Conservation (phyloP, 2,329 filamentous ascomycete species). For the Zymoseptoria passerinii region DNA sequence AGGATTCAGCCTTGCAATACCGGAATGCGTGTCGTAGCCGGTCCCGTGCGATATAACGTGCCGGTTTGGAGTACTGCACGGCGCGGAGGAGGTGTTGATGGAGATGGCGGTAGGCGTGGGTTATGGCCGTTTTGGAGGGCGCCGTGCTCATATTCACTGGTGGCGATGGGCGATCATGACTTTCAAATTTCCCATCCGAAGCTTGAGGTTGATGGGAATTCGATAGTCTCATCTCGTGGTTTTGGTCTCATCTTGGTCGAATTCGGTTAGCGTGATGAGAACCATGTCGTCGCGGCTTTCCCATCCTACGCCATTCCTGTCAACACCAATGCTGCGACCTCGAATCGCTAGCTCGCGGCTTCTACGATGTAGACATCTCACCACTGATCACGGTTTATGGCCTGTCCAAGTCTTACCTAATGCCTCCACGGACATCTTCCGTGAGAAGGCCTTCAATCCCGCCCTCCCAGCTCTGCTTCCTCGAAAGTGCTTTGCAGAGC, state of each 20-base stretch:
- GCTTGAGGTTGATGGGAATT: not conserved
- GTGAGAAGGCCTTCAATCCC: conserved; percentile 44
- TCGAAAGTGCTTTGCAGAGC: conserved; percentile 32
- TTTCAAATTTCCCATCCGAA: not conserved
- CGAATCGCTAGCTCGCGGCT: conserved; percentile 2
- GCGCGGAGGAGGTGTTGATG: conserved; percentile 60
- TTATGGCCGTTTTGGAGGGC: conserved; percentile 8
- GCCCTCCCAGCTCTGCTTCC: conserved; percentile 47
- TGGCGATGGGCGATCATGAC: not conserved
- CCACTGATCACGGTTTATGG: conserved; percentile 1
- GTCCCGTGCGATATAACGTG: conserved; percentile 52
- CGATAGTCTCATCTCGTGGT: not conserved
- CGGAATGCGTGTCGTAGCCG: conserved; percentile 51
- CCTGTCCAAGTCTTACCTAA: conserved; percentile 21
- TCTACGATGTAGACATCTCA: conserved; percentile 11
- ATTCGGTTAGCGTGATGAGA: not conserved
- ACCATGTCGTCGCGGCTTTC: not conserved
- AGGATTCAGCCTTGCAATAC: conserved; percentile 36
- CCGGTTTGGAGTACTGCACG: conserved; percentile 62
- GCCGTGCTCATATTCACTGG: conserved; percentile 5
- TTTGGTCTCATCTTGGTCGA: not conserved
- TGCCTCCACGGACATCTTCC: conserved; percentile 39
- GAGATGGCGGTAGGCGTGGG: conserved; percentile 53
- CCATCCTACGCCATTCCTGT: not conserved
- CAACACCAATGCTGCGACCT: conserved; percentile 11